These are phyloP conservation scores for Elaeagnus macrophylla DNA, from an alignment of 306 rosid genomes.

Conservation along the genomic window DNA sequence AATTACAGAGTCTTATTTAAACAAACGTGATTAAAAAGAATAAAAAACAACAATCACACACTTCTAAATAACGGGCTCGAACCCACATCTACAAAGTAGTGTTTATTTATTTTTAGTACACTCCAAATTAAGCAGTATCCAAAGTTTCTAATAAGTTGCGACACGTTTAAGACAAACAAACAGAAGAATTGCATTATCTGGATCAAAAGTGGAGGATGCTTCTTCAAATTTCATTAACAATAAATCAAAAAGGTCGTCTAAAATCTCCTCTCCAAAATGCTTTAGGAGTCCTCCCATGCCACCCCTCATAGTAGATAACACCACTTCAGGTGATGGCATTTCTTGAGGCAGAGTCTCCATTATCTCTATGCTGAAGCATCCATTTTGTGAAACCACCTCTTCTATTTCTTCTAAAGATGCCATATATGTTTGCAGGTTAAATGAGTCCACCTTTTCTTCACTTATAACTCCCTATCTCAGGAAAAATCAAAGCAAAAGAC, in stretches of 20 bases:
- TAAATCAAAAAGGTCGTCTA: constrained; percentile 19
- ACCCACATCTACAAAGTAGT: no score
- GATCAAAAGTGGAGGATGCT: neutral
- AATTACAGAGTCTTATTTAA: no score
- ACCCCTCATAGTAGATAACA: neutral
- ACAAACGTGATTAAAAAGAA: no score
- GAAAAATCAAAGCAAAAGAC: neutral
- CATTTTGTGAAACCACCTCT: constrained; percentile 8
- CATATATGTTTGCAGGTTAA: constrained; percentile 1
- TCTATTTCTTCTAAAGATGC: constrained; percentile 17
- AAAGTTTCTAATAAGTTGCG: neutral
- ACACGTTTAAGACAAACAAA: constrained; percentile 18
- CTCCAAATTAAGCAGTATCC: no score
- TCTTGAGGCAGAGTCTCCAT: constrained; percentile 13
- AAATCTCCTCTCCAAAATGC: constrained; percentile 20
- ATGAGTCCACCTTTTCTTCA: constrained; percentile 21
- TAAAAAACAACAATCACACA: no score
- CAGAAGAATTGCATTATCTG: neutral
- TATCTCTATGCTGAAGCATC: constrained; percentile 13
- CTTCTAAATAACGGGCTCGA: no score
- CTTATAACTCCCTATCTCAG: constrained; percentile 8
- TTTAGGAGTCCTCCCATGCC: constrained; percentile 7
- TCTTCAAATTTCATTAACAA: constrained; percentile 9
- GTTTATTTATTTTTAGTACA: no score
- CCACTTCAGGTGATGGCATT: neutral